Evolutionary conservation across 768 basidiomycete genomes (phyloP).

Genomic region (Pleurotus pulmonarius): DNA sequence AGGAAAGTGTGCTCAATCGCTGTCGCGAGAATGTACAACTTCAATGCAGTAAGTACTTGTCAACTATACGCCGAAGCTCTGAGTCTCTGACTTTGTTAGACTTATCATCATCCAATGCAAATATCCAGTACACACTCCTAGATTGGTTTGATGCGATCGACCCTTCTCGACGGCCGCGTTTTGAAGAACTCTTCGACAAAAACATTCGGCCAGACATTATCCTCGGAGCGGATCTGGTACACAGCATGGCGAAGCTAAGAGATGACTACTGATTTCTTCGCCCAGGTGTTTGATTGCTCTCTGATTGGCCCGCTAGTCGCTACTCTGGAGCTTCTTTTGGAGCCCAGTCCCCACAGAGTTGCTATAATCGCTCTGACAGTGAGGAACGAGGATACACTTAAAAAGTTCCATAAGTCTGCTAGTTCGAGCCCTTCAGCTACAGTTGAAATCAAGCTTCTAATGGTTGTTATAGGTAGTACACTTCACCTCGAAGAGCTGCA

Average conservation of each 20-base stretch:
- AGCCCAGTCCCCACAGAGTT: constrained; percentile 15
- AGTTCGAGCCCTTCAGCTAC: constrained; percentile 21
- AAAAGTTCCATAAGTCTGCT: constrained; percentile 36
- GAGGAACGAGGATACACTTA: constrained; percentile 52
- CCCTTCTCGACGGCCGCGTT: constrained; percentile 15
- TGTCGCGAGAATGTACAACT: constrained; percentile 60
- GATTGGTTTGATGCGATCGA: constrained; percentile 68
- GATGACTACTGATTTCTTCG: background rate
- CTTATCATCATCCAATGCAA: constrained; percentile 44
- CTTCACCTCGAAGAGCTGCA: constrained; percentile 25
- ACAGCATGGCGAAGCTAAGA: background rate
- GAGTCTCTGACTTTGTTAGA: constrained; percentile 34
- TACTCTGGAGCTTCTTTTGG: constrained; percentile 43
- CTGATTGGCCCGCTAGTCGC: constrained; percentile 56
- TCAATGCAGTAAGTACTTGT: constrained; percentile 60
- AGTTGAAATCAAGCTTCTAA: background rate
- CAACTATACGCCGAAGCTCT: constrained; percentile 14
- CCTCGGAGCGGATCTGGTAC: constrained; percentile 67
- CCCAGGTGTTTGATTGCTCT: constrained; percentile 64
- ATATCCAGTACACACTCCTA: constrained; percentile 40
- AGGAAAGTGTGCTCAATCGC: constrained; percentile 56
- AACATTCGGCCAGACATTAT: constrained; percentile 52
- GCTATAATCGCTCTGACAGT: constrained; percentile 53
- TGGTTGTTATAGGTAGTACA: constrained; percentile 14
- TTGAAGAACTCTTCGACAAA: constrained; percentile 32